A percentile compares a stretch with the other conserved stretches of the same genome.
phyloP scores from a whole-genome alignment of 257 asterid species.

The Salvia rosmarinus region DNA sequence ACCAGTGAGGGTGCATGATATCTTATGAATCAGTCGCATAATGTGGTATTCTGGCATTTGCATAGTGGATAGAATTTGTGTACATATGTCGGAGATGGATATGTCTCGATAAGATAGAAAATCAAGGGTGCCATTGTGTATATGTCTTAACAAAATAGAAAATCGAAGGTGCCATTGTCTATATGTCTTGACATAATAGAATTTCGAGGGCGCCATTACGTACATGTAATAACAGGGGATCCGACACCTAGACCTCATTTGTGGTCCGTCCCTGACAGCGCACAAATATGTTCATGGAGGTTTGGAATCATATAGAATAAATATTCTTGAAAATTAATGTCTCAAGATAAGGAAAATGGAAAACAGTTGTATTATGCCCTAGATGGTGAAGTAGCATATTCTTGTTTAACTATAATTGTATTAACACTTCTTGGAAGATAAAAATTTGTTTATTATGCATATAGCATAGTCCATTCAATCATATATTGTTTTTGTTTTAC shows the following conservation, averaged over 20 bases:
- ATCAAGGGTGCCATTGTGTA: not conserved
- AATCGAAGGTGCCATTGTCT: not conserved
- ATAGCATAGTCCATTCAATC: not conserved
- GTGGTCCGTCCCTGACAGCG: not conserved
- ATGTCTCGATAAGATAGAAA: not conserved
- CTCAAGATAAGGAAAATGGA: not conserved
- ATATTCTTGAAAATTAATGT: not conserved
- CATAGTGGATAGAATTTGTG: not conserved
- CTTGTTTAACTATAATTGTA: not conserved
- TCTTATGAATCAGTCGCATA: not conserved
- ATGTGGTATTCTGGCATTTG: not conserved
- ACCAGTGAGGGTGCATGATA: not conserved
- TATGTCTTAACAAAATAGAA: not conserved
- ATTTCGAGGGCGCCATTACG: not conserved
- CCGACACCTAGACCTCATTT: not conserved
- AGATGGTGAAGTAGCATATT: constrained; percentile 5
- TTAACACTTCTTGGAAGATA: not conserved
- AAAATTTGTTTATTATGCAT: not conserved
- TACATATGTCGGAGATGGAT: not conserved
- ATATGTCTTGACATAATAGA: not conserved
- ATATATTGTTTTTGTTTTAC: constrained; percentile 12
- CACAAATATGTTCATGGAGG: not conserved
- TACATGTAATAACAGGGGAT: not conserved
- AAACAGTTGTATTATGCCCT: not conserved
- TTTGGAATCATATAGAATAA: not conserved